Evolutionary conservation across 805 yeast species (phyloP).

Genomic region (Suhomyces sp.): DNA sequence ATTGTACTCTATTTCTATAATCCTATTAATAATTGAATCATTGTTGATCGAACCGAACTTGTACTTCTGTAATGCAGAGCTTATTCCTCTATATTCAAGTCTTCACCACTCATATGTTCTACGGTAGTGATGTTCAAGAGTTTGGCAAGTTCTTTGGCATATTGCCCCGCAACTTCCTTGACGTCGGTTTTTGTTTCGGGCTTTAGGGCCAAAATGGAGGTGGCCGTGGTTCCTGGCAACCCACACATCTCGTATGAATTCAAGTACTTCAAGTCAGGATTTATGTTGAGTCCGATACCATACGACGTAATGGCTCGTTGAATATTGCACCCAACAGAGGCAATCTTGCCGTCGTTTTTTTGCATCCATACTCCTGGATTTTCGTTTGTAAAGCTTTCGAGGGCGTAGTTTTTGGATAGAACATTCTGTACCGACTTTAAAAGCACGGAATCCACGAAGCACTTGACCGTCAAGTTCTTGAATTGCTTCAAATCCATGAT

Average conservation of each 20-base stretch:
- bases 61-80: background rate
- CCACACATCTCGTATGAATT: conserved; percentile 85
- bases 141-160: conserved; percentile 37
- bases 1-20: conserved; percentile 1
- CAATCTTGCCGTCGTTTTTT: conserved; percentile 56
- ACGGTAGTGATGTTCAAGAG: conserved; percentile 29
- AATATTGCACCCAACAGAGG: conserved; percentile 86
- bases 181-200: conserved; percentile 9
- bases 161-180: conserved; percentile 29
- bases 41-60: background rate
- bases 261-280: conserved; percentile 68
- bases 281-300: conserved; percentile 80
- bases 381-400: conserved; percentile 52
- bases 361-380: conserved; percentile 88
- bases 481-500: conserved; percentile 62
- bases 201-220: conserved; percentile 25
- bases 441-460: conserved; percentile 60
- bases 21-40: background rate
- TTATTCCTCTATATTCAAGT: conserved; percentile 10
- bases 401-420: conserved; percentile 34
- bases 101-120: conserved; percentile 36
- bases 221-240: conserved; percentile 50
- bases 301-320: conserved; percentile 83
- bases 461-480: conserved; percentile 52
- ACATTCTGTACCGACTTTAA: conserved; percentile 55